These are phyloP conservation scores for Trichophyton mentagrophytes DNA, from an alignment of 2,329 filamentous ascomycete species.

Conservation along the genomic window DNA sequence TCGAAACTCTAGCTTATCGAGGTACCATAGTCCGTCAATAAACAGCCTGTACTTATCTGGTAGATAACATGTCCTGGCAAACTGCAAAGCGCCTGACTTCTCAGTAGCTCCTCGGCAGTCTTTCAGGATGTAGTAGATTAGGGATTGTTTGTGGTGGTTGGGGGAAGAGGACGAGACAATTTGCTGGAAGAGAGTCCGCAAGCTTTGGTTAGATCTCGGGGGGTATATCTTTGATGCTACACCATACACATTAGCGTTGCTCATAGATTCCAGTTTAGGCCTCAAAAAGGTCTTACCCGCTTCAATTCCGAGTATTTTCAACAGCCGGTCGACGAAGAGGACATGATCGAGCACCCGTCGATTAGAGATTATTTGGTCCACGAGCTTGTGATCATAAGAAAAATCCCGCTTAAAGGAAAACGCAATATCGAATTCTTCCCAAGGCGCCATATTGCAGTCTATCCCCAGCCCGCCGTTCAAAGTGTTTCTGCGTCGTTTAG, in stretches of 20 bases:
- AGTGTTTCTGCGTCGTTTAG: no score
- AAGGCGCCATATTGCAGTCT: conserved; percentile 28
- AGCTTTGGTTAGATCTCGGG: conserved; percentile 53
- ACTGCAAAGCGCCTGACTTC: conserved; percentile 38
- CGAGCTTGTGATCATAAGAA: conserved; percentile 48
- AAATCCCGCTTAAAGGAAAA: conserved; percentile 51
- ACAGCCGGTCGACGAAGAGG: conserved; percentile 68
- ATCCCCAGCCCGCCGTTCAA: neutral
- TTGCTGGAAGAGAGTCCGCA: conserved; percentile 57
- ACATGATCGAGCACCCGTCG: conserved; percentile 56
- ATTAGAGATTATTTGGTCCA: conserved; percentile 52
- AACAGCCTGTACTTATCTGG: conserved; percentile 67
- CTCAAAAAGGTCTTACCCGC: conserved; percentile 41
- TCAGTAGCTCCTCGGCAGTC: conserved; percentile 50
- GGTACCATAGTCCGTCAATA: conserved; percentile 68
- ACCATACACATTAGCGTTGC: conserved; percentile 9
- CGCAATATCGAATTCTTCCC: conserved; percentile 54
- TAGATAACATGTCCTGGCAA: conserved; percentile 52
- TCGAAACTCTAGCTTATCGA: conserved; percentile 59
- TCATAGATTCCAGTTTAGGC: neutral
- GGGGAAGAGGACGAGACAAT: conserved; percentile 54
- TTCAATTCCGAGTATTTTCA: conserved; percentile 55
- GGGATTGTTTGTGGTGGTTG: conserved; percentile 65
- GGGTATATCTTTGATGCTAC: conserved; percentile 56
- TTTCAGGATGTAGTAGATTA: conserved; percentile 72